phyloP scores from a whole-genome alignment of 768 basidiomycete species.

The Psilocybe cubensis region DNA sequence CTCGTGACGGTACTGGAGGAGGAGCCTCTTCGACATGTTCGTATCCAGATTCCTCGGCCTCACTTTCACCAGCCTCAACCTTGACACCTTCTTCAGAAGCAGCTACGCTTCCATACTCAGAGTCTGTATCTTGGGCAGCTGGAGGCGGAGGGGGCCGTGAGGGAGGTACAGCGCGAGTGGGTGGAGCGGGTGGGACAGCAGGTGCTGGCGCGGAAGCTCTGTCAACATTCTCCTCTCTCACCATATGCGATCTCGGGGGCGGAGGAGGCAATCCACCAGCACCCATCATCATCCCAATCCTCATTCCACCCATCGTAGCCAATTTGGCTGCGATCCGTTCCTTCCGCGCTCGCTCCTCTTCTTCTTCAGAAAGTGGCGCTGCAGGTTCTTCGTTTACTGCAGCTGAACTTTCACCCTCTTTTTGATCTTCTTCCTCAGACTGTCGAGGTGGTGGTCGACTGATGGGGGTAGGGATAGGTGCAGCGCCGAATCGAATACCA shows the following conservation, averaged over 20 bases:
- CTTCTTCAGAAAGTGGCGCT: constrained; percentile 48
- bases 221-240: constrained; percentile 24
- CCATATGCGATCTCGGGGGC: constrained; percentile 32
- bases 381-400: constrained; percentile 29
- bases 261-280: constrained; percentile 34
- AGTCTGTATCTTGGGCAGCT: constrained; percentile 35
- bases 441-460: constrained; percentile 38
- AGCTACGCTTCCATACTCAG: constrained; percentile 39
- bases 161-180: constrained; percentile 25
- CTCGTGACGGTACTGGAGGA: constrained; percentile 59
- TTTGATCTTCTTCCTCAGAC: constrained; percentile 23
- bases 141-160: constrained; percentile 31
- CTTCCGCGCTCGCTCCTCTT: constrained; percentile 63
- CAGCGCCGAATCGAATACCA: constrained; percentile 80
- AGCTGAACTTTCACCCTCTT: constrained; percentile 7
- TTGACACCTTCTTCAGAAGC: constrained; percentile 65
- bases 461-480: constrained; percentile 46
- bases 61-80: constrained; percentile 74
- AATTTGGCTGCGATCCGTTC: constrained; percentile 57
- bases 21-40: constrained; percentile 59
- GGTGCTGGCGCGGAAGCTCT: constrained; percentile 8
- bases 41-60: constrained; percentile 67
- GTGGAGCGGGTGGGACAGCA: constrained; percentile 17
- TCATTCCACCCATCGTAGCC: constrained; percentile 59
- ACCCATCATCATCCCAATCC: constrained; percentile 57